Base-by-base conservation (phyloP, 331 rosid genomes). In the Cydonia oblonga region DNA sequence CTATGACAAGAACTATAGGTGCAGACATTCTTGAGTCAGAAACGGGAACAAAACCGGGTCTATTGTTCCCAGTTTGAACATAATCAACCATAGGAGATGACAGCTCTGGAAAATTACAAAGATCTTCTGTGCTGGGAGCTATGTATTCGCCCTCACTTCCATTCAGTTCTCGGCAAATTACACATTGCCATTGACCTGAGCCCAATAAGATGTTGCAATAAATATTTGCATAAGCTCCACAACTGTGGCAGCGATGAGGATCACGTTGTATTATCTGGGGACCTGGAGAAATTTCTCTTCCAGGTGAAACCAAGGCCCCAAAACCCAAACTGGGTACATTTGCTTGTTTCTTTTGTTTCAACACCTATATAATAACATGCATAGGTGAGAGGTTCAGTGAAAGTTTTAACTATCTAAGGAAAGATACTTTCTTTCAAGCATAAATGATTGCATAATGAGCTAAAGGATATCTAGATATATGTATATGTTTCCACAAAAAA, bases 121-220 rank as follows among this genome's bases (percentile, higher is more conserved):
- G 96, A 76, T 87, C 90, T 80, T 89, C 96, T 79, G 80, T 89
- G 87, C 87, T 82, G 56, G 85, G 82, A 38, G 91, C 95, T 52
- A 85, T 73, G 62, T 95, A 95, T 84, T 95, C 98, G 4, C 91
- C 91, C 14, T 87, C 92, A 73, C 97, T 95, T 76, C 87, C 92
- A 79, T 91, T 95, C 77, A 91, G 83, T 61, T 91, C 77, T 76
- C 93, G 73, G 78, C 98, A 95, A 68, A 95, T 82, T 57, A 95
- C 96, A 82, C 98, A 95, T 78, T 95, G 96, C 97, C 98, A 95
- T 88, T 95, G 97, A 71, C 98, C 98, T 74, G 98, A 95, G 66
- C 97, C 96, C 78, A 86, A 78, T 76, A 95, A 83, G 74, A 95
- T 84, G 70, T 87, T 89, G 90, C 97, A 85, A 70, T 88, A 88